Base-by-base conservation (phyloP, 306 rosid genomes). In the Acacia crassicarpa region DNA sequence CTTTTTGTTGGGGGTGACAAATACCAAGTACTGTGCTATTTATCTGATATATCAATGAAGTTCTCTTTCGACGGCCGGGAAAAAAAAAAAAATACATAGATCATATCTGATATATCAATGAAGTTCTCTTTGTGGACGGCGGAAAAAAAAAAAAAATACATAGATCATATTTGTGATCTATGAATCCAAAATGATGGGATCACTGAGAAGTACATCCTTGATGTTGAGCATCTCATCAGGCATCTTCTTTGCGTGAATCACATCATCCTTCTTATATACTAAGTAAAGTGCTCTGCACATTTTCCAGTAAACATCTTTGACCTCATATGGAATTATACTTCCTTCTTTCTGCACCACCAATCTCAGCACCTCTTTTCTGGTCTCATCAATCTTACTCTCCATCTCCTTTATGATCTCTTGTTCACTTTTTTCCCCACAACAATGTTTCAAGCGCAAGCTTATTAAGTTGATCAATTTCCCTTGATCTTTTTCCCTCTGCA, bases 381-480 rank as follows among this genome's bases (percentile, higher is more conserved):
- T 62, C 67, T 14, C 67, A 2, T 62, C 67, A 25, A 62, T 62
- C 40, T 25, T 2, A 5, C 12, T 4, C 40, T 20, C 4, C 0
- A 25, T 12, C 38, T 62, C 27, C 67, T 27, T 2, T 13, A 62
- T 20, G 38, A 27, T 14, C 67, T 62, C 67, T 13, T 62, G 38
- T 62, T 62, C 67, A 62, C 38, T 62, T 27, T 12, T 38, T 23
- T 2, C 33, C 38, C 69, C 69, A 5, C 8, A 0, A 20, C n/a
- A 9, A 63, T 30, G 43, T 1, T 30, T 63, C 20, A 13, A 6
- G 2, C 32, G 15, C 43, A 63, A 32, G 10, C n/a, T 6, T 63
- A 63, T 63, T 30, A 11, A 12, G 69, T 63, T 90, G 45, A 90
- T 5, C 1, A 1, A 63, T 32, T 63, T 63, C 41, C 69, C 43